A percentile compares a stretch with the other conserved stretches of the same genome.
phyloP scores from a whole-genome alignment of 768 basidiomycete species.

The Boletus edulis region DNA sequence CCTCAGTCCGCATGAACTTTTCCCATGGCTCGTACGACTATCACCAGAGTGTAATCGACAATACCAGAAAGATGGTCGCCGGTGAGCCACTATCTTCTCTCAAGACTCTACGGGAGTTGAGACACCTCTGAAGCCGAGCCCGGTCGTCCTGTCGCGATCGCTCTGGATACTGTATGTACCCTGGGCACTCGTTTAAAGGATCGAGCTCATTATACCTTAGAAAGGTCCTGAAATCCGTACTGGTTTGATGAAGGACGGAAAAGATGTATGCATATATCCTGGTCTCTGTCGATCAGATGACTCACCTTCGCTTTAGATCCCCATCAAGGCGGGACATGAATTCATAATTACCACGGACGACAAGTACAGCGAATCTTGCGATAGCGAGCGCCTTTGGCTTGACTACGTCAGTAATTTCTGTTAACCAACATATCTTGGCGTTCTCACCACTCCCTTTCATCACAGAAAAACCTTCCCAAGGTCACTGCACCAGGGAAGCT shows the following conservation, averaged over 20 bases:
- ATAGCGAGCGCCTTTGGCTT: conserved; percentile 83
- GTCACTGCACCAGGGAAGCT: conserved; percentile 97
- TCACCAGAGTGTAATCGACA: conserved; percentile 99
- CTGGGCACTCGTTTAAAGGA: not conserved
- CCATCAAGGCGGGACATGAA: conserved; percentile 89
- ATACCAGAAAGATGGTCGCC: conserved; percentile 83
- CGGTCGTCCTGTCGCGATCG: conserved; percentile 95
- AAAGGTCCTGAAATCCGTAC: conserved; percentile 99
- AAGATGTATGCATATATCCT: conserved; percentile 63
- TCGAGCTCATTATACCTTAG: conserved; percentile 37
- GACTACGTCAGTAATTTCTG: conserved; percentile 74
- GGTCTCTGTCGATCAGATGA: not conserved
- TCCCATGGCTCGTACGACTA: conserved; percentile 99
- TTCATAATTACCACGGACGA: conserved; percentile 87
- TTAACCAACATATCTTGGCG: not conserved
- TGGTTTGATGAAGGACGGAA: conserved; percentile 82
- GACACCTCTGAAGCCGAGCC: conserved; percentile 39
- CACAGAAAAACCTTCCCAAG: conserved; percentile 85
- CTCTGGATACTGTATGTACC: conserved; percentile 85
- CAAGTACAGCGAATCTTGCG: conserved; percentile 74
- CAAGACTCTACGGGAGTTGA: conserved; percentile 2
- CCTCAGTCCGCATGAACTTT: conserved; percentile 98
- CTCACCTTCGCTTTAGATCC: conserved; percentile 48
- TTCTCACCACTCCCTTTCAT: not conserved
- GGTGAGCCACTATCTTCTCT: conserved; percentile 42